Base-by-base conservation (phyloP, 441 rosid genomes). In the Aleurites moluccanus region DNA sequence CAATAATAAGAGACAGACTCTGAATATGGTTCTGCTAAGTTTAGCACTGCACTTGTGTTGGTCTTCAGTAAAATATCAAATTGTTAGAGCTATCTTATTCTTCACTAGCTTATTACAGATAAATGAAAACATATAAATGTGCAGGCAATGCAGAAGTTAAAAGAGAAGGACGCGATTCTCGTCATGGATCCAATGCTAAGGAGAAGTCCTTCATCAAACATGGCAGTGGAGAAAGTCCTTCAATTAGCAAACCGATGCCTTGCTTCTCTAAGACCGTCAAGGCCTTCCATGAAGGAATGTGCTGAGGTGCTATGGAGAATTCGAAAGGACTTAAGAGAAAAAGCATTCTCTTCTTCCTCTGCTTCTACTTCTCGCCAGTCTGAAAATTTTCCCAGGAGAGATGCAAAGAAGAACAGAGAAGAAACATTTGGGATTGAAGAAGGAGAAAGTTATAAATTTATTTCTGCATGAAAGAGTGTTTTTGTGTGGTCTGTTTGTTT, bases 211-310 rank as follows among this genome's bases (percentile, higher is more conserved):
- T 89, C 88, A 40, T 87, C 97, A 27, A 79, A 76, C 75, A 81
- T 72, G 70, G 96, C 85, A 42, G 80, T 83, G 44, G 93, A 87
- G 83, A 77, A 85, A 45, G 84, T 95, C 40, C 87, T 92, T 67
- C 82, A 67, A 81, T 88, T 95, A 75, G 99, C 98, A 9, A 81
- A 70, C 2, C 79, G 78, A 60, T 95, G 99, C 84, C 78, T 92
- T 13, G 82, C 85, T 44, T 73, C 85, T 11, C 44, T 80, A 4
- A 89, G 86, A 85, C 84, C 77, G 53, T 78, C 89, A 40, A 88
- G 99, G 42, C 99, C 99, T 3, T 65, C 86, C 77, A 95, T 95
- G 98, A 89, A 87, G 81, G 82, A 49, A 47, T 88, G 96, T 61
- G 96, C 75, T 0, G 97, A 95, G 77, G 84, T 81, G 25, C 78